A percentile compares a stretch with the other conserved stretches of the same genome.
phyloP scores from a whole-genome alignment of 2,329 filamentous ascomycete genomes.

The Drechmeria coniospora region DNA sequence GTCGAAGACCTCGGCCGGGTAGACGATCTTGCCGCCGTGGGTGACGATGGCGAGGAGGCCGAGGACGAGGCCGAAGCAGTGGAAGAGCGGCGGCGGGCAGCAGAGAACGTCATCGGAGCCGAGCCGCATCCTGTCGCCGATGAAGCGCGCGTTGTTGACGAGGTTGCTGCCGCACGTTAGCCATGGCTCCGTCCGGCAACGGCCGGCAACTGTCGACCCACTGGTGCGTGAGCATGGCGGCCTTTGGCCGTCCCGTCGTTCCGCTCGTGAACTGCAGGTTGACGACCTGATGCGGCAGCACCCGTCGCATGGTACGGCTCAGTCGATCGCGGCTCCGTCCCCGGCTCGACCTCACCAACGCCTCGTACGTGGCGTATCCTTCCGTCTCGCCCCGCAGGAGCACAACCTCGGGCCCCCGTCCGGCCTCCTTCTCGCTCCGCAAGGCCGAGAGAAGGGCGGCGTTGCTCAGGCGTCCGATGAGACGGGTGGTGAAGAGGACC shows the following conservation, averaged over 20 bases:
- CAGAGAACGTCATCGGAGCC: conserved; percentile 53
- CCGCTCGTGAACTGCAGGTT: conserved; percentile 64
- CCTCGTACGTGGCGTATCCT: conserved; percentile 43
- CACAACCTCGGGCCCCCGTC: conserved; percentile 31
- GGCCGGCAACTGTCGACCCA: conserved; percentile 17
- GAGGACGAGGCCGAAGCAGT: conserved; percentile 71
- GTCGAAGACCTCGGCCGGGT: conserved; percentile 62
- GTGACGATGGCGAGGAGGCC: conserved; percentile 58
- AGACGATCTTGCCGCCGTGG: conserved; percentile 62
- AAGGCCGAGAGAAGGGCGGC: conserved; percentile 39
- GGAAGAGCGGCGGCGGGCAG: conserved; percentile 72
- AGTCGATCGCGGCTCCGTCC: conserved; percentile 33
- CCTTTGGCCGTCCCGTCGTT: conserved; percentile 60
- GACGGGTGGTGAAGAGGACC: conserved; percentile 56
- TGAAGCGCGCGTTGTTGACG: conserved; percentile 53
- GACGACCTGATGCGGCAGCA: conserved; percentile 51
- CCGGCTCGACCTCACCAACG: conserved; percentile 37
- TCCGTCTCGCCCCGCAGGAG: conserved; percentile 41
- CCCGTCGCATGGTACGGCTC: conserved; percentile 34
- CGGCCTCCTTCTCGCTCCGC: conserved; percentile 22
- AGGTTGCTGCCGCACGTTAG: conserved; percentile 32
- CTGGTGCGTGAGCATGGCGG: conserved; percentile 60
- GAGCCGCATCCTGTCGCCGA: conserved; percentile 60
- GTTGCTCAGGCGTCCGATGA: conserved; percentile 52
- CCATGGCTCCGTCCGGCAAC: too few species aligned